phyloP scores from a whole-genome alignment of 2,329 filamentous ascomycete genomes.

The Ceratocystis papillata region DNA sequence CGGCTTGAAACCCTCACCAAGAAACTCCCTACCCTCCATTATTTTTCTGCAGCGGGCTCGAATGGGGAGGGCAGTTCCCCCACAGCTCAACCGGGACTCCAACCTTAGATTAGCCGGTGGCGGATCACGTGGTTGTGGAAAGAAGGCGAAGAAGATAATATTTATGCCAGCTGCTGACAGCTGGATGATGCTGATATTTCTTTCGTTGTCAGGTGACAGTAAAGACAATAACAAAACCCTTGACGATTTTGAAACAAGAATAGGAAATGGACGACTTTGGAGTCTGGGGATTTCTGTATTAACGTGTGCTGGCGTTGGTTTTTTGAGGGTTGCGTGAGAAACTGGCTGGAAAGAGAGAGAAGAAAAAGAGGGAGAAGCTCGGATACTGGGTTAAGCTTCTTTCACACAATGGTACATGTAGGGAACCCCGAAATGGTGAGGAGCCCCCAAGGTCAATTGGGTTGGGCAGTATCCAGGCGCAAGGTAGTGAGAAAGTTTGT shows the following conservation, averaged over 20 bases:
- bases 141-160: too few species aligned
- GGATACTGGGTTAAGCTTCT: conserved; percentile 13
- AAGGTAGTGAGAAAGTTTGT: not conserved
- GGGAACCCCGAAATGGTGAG: not conserved
- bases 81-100: conserved; percentile 23
- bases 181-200: not conserved
- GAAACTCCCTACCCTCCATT: conserved; percentile 24
- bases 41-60: conserved; percentile 23
- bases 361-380: conserved; percentile 11
- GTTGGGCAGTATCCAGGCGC: not conserved
- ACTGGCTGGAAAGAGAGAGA: conserved; percentile 10
- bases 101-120: conserved; percentile 24
- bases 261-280: not conserved
- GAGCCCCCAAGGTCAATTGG: not conserved
- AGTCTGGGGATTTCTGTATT: not conserved
- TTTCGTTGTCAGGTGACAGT: conserved; percentile 2
- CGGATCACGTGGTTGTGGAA: conserved; percentile 19
- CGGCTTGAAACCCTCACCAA: conserved; percentile 22
- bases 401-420: conserved; percentile 2
- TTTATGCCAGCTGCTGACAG: not conserved
- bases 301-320: not conserved
- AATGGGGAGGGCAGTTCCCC: conserved; percentile 23
- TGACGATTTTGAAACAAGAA: not conserved
- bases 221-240: not conserved
- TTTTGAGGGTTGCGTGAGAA: conserved; percentile 5